These are phyloP conservation scores for Blumeriella jaapii DNA, from an alignment of 2,329 filamentous ascomycete species.

Conservation along the genomic window DNA sequence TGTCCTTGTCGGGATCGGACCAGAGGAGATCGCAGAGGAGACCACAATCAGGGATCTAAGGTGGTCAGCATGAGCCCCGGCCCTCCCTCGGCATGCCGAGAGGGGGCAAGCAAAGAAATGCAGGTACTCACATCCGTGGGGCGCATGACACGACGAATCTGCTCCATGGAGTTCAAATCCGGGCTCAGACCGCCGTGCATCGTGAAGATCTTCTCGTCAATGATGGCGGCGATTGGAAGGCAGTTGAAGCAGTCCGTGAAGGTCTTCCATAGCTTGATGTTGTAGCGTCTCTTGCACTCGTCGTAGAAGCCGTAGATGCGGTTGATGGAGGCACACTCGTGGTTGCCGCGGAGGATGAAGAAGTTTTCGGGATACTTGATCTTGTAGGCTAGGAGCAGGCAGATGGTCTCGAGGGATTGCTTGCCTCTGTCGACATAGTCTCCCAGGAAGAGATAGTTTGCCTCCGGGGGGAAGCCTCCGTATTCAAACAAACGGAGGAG, in stretches of 20 bases:
- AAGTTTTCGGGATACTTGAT: conserved; percentile 99
- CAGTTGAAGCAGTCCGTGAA: conserved; percentile 99
- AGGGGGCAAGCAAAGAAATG: conserved; percentile 19
- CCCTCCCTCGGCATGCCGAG: conserved; percentile 22
- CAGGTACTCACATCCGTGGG: conserved; percentile 79
- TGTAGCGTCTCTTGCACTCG: conserved; percentile 97
- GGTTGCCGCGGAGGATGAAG: conserved; percentile 96
- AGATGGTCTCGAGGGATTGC: conserved; percentile 98
- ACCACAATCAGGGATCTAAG: conserved; percentile 91
- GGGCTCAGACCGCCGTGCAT: conserved; percentile 98
- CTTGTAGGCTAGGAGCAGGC: conserved; percentile 93
- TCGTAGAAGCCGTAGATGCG: conserved; percentile 99
- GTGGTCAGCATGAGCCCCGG: conserved; percentile 27
- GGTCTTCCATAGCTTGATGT: conserved; percentile 99
- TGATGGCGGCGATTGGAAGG: conserved; percentile 94
- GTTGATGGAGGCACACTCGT: conserved; percentile 98
- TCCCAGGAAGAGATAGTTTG: conserved; percentile 98
- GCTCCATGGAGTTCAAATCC: conserved; percentile 98
- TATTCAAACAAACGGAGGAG: conserved; percentile 95
- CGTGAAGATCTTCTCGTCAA: conserved; percentile 99
- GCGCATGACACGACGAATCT: conserved; percentile 97
- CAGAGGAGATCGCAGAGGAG: conserved; percentile 94
- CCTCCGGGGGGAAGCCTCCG: conserved; percentile 93
- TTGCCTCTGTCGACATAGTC: conserved; percentile 99
- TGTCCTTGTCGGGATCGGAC: conserved; percentile 99